phyloP scores from a whole-genome alignment of 2,329 filamentous ascomycete species.

The Huntiella savannae region DNA sequence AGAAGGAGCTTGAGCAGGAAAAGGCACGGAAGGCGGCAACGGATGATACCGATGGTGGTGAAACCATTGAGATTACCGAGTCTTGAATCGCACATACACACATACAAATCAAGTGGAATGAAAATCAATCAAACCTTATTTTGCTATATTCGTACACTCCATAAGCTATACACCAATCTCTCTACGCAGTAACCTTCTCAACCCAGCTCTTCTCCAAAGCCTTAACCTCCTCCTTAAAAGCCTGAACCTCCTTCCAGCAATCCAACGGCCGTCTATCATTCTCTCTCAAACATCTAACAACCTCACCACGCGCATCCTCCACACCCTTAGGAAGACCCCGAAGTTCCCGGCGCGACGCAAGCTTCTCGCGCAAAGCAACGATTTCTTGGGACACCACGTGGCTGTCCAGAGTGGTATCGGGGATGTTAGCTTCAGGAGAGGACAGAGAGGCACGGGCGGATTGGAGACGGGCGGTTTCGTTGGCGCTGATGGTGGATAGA shows the following conservation, averaged over 20 bases:
- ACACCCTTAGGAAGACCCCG: constrained; percentile 52
- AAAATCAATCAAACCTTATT: not conserved
- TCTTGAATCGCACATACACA: too few species aligned
- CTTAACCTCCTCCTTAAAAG: constrained; percentile 76
- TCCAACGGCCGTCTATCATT: constrained; percentile 79
- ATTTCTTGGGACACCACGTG: constrained; percentile 40
- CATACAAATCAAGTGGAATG: too few species aligned
- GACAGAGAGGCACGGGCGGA: constrained; percentile 47
- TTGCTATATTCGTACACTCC: constrained; percentile 7
- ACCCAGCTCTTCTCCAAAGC: constrained; percentile 76
- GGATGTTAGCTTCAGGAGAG: constrained; percentile 30
- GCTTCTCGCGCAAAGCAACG: constrained; percentile 35
- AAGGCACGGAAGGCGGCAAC: not conserved
- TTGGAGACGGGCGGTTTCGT: constrained; percentile 50
- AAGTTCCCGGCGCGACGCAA: constrained; percentile 44
- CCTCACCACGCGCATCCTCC: constrained; percentile 53
- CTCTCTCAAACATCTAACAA: constrained; percentile 62
- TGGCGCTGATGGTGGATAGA: constrained; percentile 57
- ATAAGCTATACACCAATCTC: constrained; percentile 3
- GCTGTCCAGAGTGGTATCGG: constrained; percentile 18
- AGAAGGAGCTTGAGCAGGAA: constrained; percentile 3
- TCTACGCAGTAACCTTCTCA: constrained; percentile 41
- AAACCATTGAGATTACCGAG: not conserved
- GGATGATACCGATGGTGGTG: not conserved
- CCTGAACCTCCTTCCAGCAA: constrained; percentile 85